Evolutionary conservation across 2,329 filamentous ascomycete species (phyloP).

Genomic region (Exophiala phaeomuriformis): DNA sequence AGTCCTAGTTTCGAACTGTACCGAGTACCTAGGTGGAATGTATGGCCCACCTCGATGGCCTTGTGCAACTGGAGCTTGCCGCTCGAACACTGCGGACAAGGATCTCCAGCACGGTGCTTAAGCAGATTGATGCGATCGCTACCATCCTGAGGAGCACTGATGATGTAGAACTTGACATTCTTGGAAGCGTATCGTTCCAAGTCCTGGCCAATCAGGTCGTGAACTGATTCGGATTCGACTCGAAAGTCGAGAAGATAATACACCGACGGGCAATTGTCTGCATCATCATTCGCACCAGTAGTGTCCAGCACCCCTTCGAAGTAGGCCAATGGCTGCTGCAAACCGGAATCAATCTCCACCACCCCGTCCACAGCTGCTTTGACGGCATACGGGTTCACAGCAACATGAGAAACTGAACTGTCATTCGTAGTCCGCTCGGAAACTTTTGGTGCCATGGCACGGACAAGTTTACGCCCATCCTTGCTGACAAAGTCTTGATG

Average conservation of each 20-base stretch:
- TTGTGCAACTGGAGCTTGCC: constrained; percentile 59
- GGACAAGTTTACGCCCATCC: constrained; percentile 15
- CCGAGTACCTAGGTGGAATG: constrained; percentile 83
- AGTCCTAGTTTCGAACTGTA: constrained; percentile 73
- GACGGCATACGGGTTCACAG: constrained; percentile 55
- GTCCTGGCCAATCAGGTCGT: constrained; percentile 6
- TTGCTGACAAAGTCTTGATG: constrained; percentile 20
- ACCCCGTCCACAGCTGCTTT: constrained; percentile 48
- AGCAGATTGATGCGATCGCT: constrained; percentile 46
- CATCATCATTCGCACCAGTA: constrained; percentile 27
- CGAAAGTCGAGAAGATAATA: constrained; percentile 24
- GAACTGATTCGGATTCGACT: constrained; percentile 5
- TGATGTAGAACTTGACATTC: constrained; percentile 9
- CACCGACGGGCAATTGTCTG: constrained; percentile 29
- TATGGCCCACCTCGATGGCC: constrained; percentile 87
- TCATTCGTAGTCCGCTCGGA: neutral
- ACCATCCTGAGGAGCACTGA: neutral
- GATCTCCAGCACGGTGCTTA: constrained; percentile 58
- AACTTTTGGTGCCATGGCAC: constrained; percentile 10
- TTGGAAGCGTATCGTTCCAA: constrained; percentile 2
- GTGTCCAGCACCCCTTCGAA: constrained; percentile 10
- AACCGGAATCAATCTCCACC: constrained; percentile 62
- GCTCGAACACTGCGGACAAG: constrained; percentile 62
- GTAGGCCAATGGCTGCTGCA: constrained; percentile 47
- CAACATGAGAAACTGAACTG: neutral